Base-by-base conservation (phyloP, 148 eudicot genomes). In the Heliamphora exappendiculata region DNA sequence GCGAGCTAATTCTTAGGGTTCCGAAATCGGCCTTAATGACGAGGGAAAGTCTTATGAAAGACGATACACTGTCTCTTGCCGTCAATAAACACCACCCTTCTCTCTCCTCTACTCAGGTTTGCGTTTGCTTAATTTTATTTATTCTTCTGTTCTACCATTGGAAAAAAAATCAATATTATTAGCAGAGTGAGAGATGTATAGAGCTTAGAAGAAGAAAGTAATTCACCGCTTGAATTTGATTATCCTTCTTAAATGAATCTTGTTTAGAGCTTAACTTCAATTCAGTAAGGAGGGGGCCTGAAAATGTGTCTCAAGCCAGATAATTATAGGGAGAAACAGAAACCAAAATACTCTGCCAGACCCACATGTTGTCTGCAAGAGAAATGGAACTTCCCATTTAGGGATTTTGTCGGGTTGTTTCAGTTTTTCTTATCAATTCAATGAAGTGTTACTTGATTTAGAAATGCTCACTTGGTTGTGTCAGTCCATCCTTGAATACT, bases 1-100 rank as follows among this genome's bases (percentile, higher is more conserved):
- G 98, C 26, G 98, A 94, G 74, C 79, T 92, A 80, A 86, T 94
- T 64, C 82, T 94, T 7, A 94, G 89, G 81, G 98, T 89, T 22
- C 98, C 97, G 1, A 88, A 89, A 76, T 76, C 76, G 14, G 90
- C 90, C 49, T 72, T 94, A 58, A 77, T 94, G 88, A 90, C 91
- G 0, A 88, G 75, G 28, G 82, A 89, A 42, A 79, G 84, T 78
- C 80, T 90, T 3, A 58, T 86, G 59, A 78, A 84, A 58, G 94
- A 92, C 81, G 83, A 53, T 0, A 74, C 16, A 8, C 82, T 92
- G 36, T 82, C 86, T 47, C 20, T 54, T 79, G 83, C 88, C 73
- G 33, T 90, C 37, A 67, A 73, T 14, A 67, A 67, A 7, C 80
- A 87, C 83, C 80, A 87, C 83, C 83, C 67, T 75, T 80, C 68